Percentiles rank a stretch among this genome's conserved stretches.
Conservation (phyloP, 2,329 filamentous ascomycete genomes). For the Penicillium concentricum region DNA sequence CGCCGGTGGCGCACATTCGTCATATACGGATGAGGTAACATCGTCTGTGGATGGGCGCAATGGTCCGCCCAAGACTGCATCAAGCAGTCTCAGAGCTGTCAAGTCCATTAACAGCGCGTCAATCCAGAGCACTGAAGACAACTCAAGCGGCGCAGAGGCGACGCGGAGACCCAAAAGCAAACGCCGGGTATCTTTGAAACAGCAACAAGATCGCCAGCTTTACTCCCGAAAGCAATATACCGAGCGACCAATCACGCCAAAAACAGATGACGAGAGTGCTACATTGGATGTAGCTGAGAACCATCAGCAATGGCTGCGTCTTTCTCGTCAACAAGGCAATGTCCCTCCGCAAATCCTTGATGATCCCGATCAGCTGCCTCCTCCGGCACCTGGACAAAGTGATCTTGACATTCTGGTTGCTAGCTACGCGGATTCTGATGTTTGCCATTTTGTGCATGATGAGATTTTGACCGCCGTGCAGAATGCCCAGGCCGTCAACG, state of each 20-base stretch:
- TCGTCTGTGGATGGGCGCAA: constrained; percentile 54
- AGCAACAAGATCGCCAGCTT: constrained; percentile 84
- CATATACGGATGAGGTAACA: constrained; percentile 54
- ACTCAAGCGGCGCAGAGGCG: constrained; percentile 60
- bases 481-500: constrained; percentile 66
- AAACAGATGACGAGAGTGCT: constrained; percentile 61
- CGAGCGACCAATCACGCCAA: constrained; percentile 57
- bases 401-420: constrained; percentile 80
- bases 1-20: constrained; percentile 61
- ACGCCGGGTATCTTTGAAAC: constrained; percentile 75
- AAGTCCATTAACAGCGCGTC: constrained; percentile 88
- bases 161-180: constrained; percentile 65
- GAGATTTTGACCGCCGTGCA: constrained; percentile 73
- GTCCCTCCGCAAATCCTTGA: constrained; percentile 64
- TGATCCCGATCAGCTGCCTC: constrained; percentile 63
- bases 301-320: constrained; percentile 60
- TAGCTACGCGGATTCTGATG: constrained; percentile 74
- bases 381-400: constrained; percentile 62
- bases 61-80: constrained; percentile 68
- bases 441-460: constrained; percentile 70
- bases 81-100: constrained; percentile 82
- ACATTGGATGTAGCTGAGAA: constrained; percentile 51
- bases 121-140: constrained; percentile 68
- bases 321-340: constrained; percentile 54
- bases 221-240: constrained; percentile 72